phyloP scores from a whole-genome alignment of 2,329 filamentous ascomycete genomes.

The Hypoxylon sp. region DNA sequence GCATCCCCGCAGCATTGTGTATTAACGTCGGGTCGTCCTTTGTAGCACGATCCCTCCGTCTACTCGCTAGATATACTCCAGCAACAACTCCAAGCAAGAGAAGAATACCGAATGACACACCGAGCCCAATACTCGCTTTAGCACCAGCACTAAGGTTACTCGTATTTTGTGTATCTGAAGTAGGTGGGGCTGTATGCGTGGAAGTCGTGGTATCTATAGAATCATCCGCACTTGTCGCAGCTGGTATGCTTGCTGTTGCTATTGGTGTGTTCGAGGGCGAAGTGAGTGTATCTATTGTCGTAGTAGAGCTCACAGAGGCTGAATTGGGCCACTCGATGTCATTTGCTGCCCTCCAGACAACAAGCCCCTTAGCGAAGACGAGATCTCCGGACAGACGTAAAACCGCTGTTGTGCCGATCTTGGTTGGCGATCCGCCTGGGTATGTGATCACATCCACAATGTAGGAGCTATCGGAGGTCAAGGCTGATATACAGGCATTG shows the following conservation, averaged over 20 bases:
- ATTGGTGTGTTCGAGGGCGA: not conserved
- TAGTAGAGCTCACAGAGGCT: not conserved
- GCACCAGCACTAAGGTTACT: not conserved
- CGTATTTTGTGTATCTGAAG: not conserved
- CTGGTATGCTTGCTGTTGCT: not conserved
- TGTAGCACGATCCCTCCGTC: not conserved
- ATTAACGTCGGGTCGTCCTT: not conserved
- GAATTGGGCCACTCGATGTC: conserved; percentile 9
- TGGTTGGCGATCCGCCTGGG: not conserved
- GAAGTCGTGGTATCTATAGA: not conserved
- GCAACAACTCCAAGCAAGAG: conserved; percentile 2
- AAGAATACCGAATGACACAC: conserved; percentile 8
- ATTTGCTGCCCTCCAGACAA: conserved; percentile 4
- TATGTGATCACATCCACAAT: conserved; percentile 14
- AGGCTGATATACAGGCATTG: conserved; percentile 2
- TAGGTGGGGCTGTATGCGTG: not conserved
- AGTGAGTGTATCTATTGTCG: not conserved
- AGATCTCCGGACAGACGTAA: not conserved
- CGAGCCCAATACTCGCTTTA: conserved; percentile 6
- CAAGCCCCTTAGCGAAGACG: conserved; percentile 21
- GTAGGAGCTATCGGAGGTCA: conserved; percentile 21
- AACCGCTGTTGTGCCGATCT: not conserved
- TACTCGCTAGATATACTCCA: conserved; percentile 13
- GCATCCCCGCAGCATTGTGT: not conserved
- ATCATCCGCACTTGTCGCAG: conserved; percentile 5